Base-by-base conservation (phyloP, 2,329 filamentous ascomycete species). In the Pyrenophora graminea region DNA sequence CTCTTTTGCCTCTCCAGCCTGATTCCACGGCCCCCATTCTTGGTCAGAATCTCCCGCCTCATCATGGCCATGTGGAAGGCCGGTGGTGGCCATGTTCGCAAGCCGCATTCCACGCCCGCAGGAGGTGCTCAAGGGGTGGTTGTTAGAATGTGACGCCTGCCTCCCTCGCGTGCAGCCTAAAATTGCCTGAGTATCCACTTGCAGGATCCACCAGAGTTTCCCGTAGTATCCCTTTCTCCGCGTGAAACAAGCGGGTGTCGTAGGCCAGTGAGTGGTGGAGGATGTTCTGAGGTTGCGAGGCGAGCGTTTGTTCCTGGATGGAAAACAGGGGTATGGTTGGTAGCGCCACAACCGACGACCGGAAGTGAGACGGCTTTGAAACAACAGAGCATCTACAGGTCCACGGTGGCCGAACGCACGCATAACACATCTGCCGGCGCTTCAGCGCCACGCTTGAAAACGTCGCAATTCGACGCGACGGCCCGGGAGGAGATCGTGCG, bases 231-330 rank as follows among this genome's bases (percentile, higher is more conserved):
- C 51, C 49, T 25, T 48, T 61, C 46, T 46, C 59, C 59, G 68
- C 49, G 59, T 70, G 68, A 71, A 72, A 72, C 68, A 68, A 47
- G 59, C 62, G 54, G 58, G 52, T 50, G 55, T 47, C 52, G 56
- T 59, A 53, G 60, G 51, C 66, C 66, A 69, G 65, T 68, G 38
- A 55, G 49, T 59, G 61, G 49, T 39, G 47, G 62, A 56, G 53
- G 61, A 40, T 43, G 61, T 61, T 61, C 50, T 58, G 62, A 60
- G 39, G 61, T 59, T 61, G 40, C 46, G 45, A 58, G 61, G 53
- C 63, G 62, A 65, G 63, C 52, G 66, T 59, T 61, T 60, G 59
- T 62, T 45, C 61, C 61, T 61, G 63, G 49, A 51, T 41, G 37
- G 33, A 44, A 49, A 31, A 45, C 58, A 54, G 51, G 61, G 57